Evolutionary conservation across 2,329 filamentous ascomycete genomes (phyloP), one percentile per base, ranked within the genome.

Genomic region (Pyrenophora graminea): DNA sequence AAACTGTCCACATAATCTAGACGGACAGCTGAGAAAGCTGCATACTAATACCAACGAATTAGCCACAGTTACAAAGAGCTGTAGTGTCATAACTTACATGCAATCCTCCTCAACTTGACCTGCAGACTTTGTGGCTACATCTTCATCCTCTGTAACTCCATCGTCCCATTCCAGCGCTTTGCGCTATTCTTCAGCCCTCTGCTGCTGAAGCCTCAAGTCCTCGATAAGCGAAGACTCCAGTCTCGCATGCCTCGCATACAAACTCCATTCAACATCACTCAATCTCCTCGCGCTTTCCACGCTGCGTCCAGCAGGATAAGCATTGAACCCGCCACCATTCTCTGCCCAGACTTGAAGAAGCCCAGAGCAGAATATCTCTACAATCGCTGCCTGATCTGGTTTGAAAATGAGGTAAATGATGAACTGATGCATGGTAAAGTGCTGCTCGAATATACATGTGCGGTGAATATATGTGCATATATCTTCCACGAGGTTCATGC

Each of bases 401-500:
- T 51, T 38, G 36, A 66, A 68, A 6, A 71, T 61, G 7, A 69
- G 56, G 25, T 63, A 69, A 7, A 69, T 54, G 34, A 70, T 58
- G 39, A 54, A 66, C 6, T 53, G 59, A 7, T 69, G 65, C 68
- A 69, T 64, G 1, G 3, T 32, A 17, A 67, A 71, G 3, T 47
- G 51, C n/a, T 63, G 57, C 3, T 18, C 5, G 1, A 70, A 56
- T 0, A 34, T 18, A 0, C 48, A 36, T 0, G 37, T 36, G 0
- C 41, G 27, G 23, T 62, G 39, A 1, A 68, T 51, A 30, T 65
- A 39, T 0, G 53, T 55, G 25, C 62, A 70, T 1, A 64, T 57
- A 19, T 71, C 67, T 39, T 68, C 63, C 0, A 66, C 55, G 0
- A 71, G 61, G 12, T 70, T 70, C 67, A 70, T 69, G 9, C 68